Evolutionary conservation across 2,329 filamentous ascomycete species (phyloP), one percentile per base, ranked within the genome.

Genomic region (Ophiostoma fasciatum): DNA sequence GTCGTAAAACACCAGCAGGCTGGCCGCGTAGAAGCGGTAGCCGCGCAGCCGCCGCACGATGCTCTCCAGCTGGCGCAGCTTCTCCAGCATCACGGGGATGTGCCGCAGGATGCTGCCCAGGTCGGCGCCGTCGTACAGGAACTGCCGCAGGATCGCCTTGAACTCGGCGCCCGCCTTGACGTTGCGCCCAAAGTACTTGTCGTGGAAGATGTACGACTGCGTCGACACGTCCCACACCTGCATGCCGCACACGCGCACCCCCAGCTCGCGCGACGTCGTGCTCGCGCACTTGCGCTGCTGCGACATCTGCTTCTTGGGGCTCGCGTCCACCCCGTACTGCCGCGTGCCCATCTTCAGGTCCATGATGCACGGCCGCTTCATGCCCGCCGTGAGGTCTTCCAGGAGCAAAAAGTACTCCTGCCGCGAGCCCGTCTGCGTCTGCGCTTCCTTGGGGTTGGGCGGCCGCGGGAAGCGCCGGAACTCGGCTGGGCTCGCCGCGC

Each of bases 281-380:
- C 73, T 78, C 45, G 82, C 79, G 56, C 90, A 96, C 57, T 98
- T 98, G 47, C 83, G 78, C 39, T 83, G 75, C 56, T 98, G 90
- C 0, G 90, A 96, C 41, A 79, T 77, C 50, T 87, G 82, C 57
- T 98, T 98, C 63, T 93, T 93, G 29, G 84, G 76, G 36, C 71
- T 77, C 3, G 90, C 90, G 47, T 96, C 87, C 11, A 96, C 75
- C 7, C 90, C 90, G 53, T 94, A 96, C 52, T 98, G 90, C 3
- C 90, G 78, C 7, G 90, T 98, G 15, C 90, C 90, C 90, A 98
- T 98, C 55, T 98, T 98, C 43, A 98, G 65, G 53, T 98, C 90
- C 56, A 98, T 80, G 41, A 98, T 93, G 58, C 90, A 96, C 5
- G 90, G 90, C 34, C 82, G 77, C 52, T 84, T 87, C 90, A 98